Evolutionary conservation across 768 basidiomycete species (phyloP), one percentile per base, ranked within the genome.

Genomic region (Mycena belliarum): DNA sequence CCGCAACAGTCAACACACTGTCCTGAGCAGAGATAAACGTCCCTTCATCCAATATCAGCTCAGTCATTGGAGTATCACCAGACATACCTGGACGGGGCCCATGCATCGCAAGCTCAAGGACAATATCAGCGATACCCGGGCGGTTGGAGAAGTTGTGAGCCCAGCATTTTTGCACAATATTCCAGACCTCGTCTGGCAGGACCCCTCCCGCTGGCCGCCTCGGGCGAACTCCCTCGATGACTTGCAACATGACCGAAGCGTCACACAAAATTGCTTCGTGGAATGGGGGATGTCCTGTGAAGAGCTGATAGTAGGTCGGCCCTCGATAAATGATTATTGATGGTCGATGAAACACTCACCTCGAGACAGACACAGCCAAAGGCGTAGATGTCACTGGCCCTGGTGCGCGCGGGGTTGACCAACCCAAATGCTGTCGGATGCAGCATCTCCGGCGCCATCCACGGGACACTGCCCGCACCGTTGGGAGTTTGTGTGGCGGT

Each of bases 391-490:
- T 59, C 58, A 35, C 58, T 59, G 14, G 60, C 52, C 1, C 45
- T 40, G 1, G 44, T 58, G 12, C 45, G 52, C 6, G 15, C 41
- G 7, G 42, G 51, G 12, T 52, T 37, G 18, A 49, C 23, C 4
- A 55, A 40, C 18, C 55, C 60, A 16, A 44, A 65, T 1, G 53
- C 52, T 6, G 16, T 38, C 3, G 64, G 64, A 24, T 60, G 32
- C 14, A 65, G 33, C 3, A 52, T 42, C 32, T 65, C 64, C 0
- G 64, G 64, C 2, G 61, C 64, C 61, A 65, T 63, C 64, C 64
- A 65, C 15, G 61, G 48, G n/a, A 57, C 55, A 38, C 55, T 57
- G 1, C 61, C 55, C 6, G 55, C 55, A 10, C 61, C 57, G n/a
- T 58, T 44, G 21, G 48, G 43, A 14, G 55, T 57, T 29, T 45